phyloP scores from a whole-genome alignment of 768 basidiomycete species.

The Sarcodon sp. region DNA sequence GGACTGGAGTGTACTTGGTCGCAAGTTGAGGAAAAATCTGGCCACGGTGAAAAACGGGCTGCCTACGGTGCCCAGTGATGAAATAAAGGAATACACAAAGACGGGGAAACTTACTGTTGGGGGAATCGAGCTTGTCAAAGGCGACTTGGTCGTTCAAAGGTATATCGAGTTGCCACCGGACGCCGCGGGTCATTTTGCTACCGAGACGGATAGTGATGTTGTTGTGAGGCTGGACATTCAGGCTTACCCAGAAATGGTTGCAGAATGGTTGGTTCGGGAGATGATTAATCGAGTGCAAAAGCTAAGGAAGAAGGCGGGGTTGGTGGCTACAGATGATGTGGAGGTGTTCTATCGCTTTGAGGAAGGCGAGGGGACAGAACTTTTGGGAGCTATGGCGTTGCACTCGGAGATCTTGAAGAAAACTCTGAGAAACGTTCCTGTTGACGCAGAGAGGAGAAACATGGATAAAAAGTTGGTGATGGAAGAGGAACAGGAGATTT shows the following conservation, averaged over 20 bases:
- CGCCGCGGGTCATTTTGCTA: slow-evolving; percentile 42
- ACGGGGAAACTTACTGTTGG: slow-evolving; percentile 75
- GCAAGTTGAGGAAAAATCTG: slow-evolving; percentile 88
- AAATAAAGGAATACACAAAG: slow-evolving; percentile 62
- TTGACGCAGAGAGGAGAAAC: slow-evolving; percentile 39
- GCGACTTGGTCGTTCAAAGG: slow-evolving; percentile 86
- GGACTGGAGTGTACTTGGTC: slow-evolving; percentile 91
- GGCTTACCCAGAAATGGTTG: slow-evolving; percentile 73
- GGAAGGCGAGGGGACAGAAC: slow-evolving; percentile 48
- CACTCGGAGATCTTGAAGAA: slow-evolving; percentile 60
- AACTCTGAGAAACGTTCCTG: slow-evolving; percentile 64
- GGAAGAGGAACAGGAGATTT: slow-evolving; percentile 82
- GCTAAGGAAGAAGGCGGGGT: slow-evolving; percentile 87
- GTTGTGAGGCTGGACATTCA: slow-evolving; percentile 88
- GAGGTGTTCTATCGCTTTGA: slow-evolving; percentile 78
- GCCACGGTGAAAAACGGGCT: slow-evolving; percentile 81
- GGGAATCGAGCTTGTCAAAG: slow-evolving; percentile 79
- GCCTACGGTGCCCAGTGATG: slow-evolving; percentile 69
- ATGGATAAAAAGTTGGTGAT: slow-evolving; percentile 41
- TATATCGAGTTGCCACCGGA: slow-evolving; percentile 74
- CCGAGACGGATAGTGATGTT: slow-evolving; percentile 89
- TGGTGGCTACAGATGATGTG: slow-evolving; percentile 92
- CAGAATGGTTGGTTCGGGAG: slow-evolving; percentile 84
- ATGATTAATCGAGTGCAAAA: slow-evolving; percentile 90
- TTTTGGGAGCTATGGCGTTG: slow-evolving; percentile 49